A percentile compares a stretch with the other conserved stretches of the same genome.
Evolutionary conservation across 306 rosid genomes (phyloP).

Genomic region (Abrus precatorius): DNA sequence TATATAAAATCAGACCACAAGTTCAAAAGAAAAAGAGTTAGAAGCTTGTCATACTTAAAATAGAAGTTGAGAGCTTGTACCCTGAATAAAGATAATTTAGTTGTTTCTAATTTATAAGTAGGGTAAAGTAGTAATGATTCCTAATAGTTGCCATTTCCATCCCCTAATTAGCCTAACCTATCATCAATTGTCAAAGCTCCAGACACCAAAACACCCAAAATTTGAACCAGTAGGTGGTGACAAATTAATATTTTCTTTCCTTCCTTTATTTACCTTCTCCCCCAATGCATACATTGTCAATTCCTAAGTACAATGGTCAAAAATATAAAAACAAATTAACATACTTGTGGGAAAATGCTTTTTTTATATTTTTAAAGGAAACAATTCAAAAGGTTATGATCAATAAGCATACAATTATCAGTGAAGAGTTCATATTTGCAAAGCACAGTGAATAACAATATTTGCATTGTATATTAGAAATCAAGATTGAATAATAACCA

Average conservation of each 20-base stretch:
- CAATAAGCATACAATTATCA: not conserved
- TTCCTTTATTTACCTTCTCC: not conserved
- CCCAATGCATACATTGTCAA: not conserved
- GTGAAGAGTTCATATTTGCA: slow-evolving; percentile 7
- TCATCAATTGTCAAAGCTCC: slow-evolving; percentile 10
- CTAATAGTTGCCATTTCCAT: not conserved
- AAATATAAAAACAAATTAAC: not conserved
- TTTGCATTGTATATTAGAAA: not conserved
- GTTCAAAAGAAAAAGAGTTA: not conserved
- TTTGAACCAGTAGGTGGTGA: not conserved
- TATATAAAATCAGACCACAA: slow-evolving; percentile 31
- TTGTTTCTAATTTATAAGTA: not conserved
- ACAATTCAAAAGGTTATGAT: slow-evolving; percentile 7
- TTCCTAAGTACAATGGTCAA: not conserved
- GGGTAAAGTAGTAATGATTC: not conserved
- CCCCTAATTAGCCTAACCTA: slow-evolving; percentile 2
- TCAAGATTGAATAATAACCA: not conserved
- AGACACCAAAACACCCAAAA: slow-evolving; percentile 10
- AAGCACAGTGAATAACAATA: slow-evolving; percentile 15
- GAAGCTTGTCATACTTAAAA: slow-evolving; percentile 1
- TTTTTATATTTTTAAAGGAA: not conserved
- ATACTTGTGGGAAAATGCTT: not conserved
- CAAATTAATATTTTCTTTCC: slow-evolving; percentile 12
- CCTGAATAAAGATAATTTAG: slow-evolving; percentile 25
- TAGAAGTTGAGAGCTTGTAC: slow-evolving; percentile 2